Evolutionary conservation across 371 early-diverging fungal genomes (phyloP).

Genomic region (Sporodiniella umbellata): DNA sequence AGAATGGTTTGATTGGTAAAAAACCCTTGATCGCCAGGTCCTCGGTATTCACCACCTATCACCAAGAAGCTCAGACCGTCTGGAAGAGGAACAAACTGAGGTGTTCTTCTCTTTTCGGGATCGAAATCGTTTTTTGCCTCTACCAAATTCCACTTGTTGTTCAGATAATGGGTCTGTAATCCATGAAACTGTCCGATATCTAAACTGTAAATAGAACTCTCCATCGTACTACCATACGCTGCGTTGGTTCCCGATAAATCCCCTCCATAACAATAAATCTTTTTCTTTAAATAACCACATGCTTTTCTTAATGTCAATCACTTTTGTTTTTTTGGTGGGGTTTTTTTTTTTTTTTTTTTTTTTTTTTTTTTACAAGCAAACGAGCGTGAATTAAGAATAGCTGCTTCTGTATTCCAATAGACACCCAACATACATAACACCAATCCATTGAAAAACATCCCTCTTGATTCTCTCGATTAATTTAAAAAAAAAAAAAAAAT

Average conservation of each 20-base stretch:
- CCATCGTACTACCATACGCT: background rate
- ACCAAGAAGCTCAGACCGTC: no score
- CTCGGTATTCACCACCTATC: no score
- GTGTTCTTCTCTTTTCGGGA: no score
- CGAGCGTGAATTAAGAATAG: background rate
- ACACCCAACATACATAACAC: background rate
- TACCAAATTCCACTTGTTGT: slow-evolving; percentile 1
- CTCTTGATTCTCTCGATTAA: background rate
- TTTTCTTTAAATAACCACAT: background rate
- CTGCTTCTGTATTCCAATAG: background rate
- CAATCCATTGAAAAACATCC: background rate
- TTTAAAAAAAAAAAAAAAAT: background rate
- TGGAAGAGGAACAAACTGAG: no score
- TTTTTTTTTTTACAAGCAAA: slow-evolving; percentile 4
- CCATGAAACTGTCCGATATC: background rate
- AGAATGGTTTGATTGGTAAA: slow-evolving; percentile 5
- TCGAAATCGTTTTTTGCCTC: background rate
- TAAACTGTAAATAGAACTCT: background rate
- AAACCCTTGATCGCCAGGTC: no score
- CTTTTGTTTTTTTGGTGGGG: no score
- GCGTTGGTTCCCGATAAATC: background rate
- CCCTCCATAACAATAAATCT: slow-evolving; percentile 9
- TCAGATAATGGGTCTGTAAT: background rate
- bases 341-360: no score
- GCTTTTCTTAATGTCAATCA: no score